Conservation (phyloP, 192 early-diverging fungal genomes). For the Jimgerdemannia flammicorona region DNA sequence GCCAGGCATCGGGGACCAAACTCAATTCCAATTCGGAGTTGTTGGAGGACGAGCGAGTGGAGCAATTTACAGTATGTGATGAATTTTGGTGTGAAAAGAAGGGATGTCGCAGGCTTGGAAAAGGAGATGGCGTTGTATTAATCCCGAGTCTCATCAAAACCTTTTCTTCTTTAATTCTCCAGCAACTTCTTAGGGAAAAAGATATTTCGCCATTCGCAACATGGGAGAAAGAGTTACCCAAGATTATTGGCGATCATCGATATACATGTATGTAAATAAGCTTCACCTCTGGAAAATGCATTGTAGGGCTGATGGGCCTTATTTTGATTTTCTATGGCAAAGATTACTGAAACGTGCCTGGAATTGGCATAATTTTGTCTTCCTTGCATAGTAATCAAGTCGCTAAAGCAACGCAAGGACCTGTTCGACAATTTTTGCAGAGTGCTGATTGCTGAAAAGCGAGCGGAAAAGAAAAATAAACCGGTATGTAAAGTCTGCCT, state of each 20-base stretch:
- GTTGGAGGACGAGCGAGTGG: constrained; percentile 31
- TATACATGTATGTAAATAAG: constrained; percentile 39
- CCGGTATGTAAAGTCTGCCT: constrained; percentile 6
- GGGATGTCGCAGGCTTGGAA: background rate
- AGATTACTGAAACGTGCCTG: too few relatives aligned
- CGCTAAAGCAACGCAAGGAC: constrained; percentile 54
- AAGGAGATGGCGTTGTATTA: too few relatives aligned
- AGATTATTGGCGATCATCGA: constrained; percentile 60
- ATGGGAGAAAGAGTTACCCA: constrained; percentile 67
- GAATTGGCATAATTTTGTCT: too few relatives aligned
- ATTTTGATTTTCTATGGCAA: too few relatives aligned
- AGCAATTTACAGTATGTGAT: constrained; percentile 31
- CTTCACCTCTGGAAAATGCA: background rate
- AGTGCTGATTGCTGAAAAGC: constrained; percentile 48
- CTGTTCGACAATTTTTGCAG: constrained; percentile 75
- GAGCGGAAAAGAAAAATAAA: constrained; percentile 27
- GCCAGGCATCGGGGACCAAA: background rate
- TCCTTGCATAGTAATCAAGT: constrained; percentile 26
- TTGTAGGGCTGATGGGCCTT: too few relatives aligned
- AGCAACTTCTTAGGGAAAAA: constrained; percentile 61
- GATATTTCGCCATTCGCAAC: constrained; percentile 74
- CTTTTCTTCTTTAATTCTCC: background rate
- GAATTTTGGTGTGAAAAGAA: background rate
- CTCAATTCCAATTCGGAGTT: constrained; percentile 11
- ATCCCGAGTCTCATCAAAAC: background rate